phyloP scores from a whole-genome alignment of 768 basidiomycete species.

The Mycena maculata region DNA sequence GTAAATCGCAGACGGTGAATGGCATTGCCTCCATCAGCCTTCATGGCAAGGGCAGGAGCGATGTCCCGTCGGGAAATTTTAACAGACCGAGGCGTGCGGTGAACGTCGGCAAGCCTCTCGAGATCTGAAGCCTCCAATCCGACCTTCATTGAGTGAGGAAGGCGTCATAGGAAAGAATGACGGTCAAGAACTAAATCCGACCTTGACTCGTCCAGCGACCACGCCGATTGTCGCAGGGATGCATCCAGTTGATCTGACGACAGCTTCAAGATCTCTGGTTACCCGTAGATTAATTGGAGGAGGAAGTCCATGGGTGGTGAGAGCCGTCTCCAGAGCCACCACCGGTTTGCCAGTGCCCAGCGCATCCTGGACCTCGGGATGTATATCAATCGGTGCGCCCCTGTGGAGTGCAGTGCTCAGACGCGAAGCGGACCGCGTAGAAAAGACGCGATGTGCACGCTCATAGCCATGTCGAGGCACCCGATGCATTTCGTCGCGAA shows the following conservation, averaged over 20 bases:
- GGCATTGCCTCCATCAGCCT: constrained; percentile 76
- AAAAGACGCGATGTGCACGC: not conserved
- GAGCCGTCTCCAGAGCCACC: constrained; percentile 92
- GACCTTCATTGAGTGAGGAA: constrained; percentile 68
- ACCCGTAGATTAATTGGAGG: constrained; percentile 81
- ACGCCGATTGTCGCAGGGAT: constrained; percentile 93
- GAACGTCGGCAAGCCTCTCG: constrained; percentile 70
- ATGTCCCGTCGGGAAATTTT: constrained; percentile 88
- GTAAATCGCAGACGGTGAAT: not conserved
- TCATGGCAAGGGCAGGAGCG: constrained; percentile 74
- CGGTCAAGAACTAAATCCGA: constrained; percentile 65
- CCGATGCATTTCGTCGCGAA: not conserved
- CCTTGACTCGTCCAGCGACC: constrained; percentile 84
- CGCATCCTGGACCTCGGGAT: constrained; percentile 86
- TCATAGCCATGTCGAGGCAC: constrained; percentile 4
- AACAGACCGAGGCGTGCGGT: constrained; percentile 52
- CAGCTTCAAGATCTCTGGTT: constrained; percentile 75
- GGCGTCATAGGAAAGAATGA: too few relatives aligned
- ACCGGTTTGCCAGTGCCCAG: constrained; percentile 72
- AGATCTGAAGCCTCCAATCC: constrained; percentile 78
- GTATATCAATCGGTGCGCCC: constrained; percentile 68
- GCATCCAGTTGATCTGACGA: constrained; percentile 80
- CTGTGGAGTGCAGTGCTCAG: constrained; percentile 8
- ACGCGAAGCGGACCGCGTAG: constrained; percentile 12
- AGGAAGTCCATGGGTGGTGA: constrained; percentile 94